These are phyloP conservation scores for Penicillium bialowiezense DNA, from an alignment of 495 filamentous ascomycete genomes.

Conservation along the genomic window DNA sequence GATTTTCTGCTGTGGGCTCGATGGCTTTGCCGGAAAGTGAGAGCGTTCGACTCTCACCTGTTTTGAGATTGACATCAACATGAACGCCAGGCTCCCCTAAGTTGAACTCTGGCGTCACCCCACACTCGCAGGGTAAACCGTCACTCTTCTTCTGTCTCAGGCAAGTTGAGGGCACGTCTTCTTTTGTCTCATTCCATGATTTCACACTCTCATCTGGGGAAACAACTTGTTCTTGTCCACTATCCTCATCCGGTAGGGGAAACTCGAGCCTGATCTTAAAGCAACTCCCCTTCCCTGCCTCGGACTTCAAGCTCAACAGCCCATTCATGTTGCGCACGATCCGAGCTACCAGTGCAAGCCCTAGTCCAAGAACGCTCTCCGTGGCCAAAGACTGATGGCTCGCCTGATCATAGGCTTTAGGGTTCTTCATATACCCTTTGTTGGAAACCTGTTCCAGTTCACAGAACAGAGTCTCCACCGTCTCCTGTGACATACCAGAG, in stretches of 20 bases:
- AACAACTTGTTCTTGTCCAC: background rate
- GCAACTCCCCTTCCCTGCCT: conserved; percentile 75
- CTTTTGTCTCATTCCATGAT: background rate
- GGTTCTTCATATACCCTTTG: conserved; percentile 41
- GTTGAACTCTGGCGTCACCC: conserved; percentile 1
- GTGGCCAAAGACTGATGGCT: conserved; percentile 12
- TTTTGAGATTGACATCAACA: conserved; percentile 12
- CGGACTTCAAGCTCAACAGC: conserved; percentile 79
- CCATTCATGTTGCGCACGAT: conserved; percentile 85
- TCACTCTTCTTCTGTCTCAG: background rate
- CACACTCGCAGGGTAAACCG: conserved; percentile 14
- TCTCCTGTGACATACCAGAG: conserved; percentile 68
- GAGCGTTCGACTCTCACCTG: conserved; percentile 13
- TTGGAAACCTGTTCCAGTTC: conserved; percentile 81
- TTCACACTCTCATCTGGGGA: background rate
- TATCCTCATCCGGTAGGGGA: conserved; percentile 17
- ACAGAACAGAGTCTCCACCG: conserved; percentile 74
- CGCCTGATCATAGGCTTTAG: conserved; percentile 28
- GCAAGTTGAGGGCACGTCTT: background rate
- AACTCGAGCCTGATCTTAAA: conserved; percentile 52
- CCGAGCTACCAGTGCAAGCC: conserved; percentile 78
- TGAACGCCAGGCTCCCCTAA: conserved; percentile 12
- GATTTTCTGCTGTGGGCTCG: background rate
- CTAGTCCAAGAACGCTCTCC: conserved; percentile 64
- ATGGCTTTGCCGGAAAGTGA: background rate